Percentiles rank a stretch among this genome's conserved stretches.
Evolutionary conservation across 2,329 filamentous ascomycete genomes (phyloP).

Genomic region (Fusarium anthophilum): DNA sequence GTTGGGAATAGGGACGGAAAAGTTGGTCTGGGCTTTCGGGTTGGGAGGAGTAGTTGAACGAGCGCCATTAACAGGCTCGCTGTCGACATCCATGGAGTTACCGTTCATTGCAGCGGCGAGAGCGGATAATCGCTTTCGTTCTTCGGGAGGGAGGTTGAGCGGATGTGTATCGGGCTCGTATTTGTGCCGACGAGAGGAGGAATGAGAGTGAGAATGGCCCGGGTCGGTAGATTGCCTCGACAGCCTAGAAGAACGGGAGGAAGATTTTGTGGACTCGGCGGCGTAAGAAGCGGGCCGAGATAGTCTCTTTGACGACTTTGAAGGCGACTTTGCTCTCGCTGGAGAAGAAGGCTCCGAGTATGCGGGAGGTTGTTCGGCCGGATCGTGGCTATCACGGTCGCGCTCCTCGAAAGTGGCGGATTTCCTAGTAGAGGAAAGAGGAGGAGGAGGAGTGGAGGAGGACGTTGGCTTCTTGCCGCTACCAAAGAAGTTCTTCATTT

Average conservation of each 20-base stretch:
- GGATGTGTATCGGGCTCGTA: slow-evolving; percentile 81
- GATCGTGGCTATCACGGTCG: slow-evolving; percentile 45
- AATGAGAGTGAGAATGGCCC: slow-evolving; percentile 52
- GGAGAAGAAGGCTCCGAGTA: slow-evolving; percentile 50
- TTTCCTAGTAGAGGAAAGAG: slow-evolving; percentile 52
- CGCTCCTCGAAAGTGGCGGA: slow-evolving; percentile 48
- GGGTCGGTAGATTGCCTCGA: slow-evolving; percentile 62
- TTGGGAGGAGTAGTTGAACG: slow-evolving; percentile 60
- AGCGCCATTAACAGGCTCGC: slow-evolving; percentile 63
- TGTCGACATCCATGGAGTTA: slow-evolving; percentile 81
- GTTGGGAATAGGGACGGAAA: slow-evolving; percentile 63
- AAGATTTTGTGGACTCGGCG: slow-evolving; percentile 45
- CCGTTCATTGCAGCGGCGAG: slow-evolving; percentile 69
- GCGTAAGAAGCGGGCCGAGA: slow-evolving; percentile 47
- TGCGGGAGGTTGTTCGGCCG: slow-evolving; percentile 43
- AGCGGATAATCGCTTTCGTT: slow-evolving; percentile 79
- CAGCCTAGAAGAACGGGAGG: slow-evolving; percentile 55
- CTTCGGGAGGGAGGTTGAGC: slow-evolving; percentile 88
- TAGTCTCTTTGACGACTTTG: slow-evolving; percentile 46
- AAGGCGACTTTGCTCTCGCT: slow-evolving; percentile 51
- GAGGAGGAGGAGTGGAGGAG: slow-evolving; percentile 25
- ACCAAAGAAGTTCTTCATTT: slow-evolving; percentile 63
- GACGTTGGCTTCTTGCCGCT: slow-evolving; percentile 52
- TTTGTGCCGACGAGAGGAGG: slow-evolving; percentile 60
- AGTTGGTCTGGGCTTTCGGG: slow-evolving; percentile 53